A percentile compares a stretch with the other conserved stretches of the same genome.
Evolutionary conservation across 371 early-diverging fungal genomes (phyloP).

Genomic region (Mortierella sp.): DNA sequence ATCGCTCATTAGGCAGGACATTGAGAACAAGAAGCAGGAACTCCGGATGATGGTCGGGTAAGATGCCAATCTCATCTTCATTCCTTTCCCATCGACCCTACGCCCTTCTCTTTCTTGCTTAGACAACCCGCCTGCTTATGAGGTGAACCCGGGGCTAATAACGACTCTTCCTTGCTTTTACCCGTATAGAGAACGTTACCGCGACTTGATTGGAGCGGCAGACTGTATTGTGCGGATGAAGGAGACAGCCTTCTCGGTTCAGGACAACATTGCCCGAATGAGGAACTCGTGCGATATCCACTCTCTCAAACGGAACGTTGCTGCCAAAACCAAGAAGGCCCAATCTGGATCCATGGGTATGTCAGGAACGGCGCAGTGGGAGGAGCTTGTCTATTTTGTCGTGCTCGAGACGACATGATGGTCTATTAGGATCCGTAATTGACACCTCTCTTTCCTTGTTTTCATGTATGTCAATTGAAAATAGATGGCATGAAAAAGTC

Average conservation of each 20-base stretch:
- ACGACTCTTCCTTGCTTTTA: neutral
- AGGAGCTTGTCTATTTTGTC: no score
- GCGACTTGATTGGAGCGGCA: conserved; percentile 87
- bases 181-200: conserved; percentile 80
- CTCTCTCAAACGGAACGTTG: conserved; percentile 61
- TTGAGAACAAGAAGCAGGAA: conserved; percentile 85
- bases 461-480: neutral
- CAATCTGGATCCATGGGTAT: conserved; percentile 59
- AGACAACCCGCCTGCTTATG: neutral
- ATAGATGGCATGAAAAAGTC: conserved; percentile 69
- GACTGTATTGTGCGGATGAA: conserved; percentile 86
- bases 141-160: neutral
- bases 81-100: neutral
- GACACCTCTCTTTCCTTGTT: neutral
- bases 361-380: no score
- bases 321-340: conserved; percentile 53
- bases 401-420: no score
- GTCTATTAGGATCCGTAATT: no score
- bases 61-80: conserved; percentile 18
- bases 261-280: conserved; percentile 72
- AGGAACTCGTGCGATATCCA: conserved; percentile 70
- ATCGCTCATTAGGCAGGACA: conserved; percentile 65
- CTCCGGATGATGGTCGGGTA: conserved; percentile 91
- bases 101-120: neutral
- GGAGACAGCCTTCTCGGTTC: conserved; percentile 67